Conservation (phyloP, 139 green algal genomes). For the Chlamydomonas asymmetrica region DNA sequence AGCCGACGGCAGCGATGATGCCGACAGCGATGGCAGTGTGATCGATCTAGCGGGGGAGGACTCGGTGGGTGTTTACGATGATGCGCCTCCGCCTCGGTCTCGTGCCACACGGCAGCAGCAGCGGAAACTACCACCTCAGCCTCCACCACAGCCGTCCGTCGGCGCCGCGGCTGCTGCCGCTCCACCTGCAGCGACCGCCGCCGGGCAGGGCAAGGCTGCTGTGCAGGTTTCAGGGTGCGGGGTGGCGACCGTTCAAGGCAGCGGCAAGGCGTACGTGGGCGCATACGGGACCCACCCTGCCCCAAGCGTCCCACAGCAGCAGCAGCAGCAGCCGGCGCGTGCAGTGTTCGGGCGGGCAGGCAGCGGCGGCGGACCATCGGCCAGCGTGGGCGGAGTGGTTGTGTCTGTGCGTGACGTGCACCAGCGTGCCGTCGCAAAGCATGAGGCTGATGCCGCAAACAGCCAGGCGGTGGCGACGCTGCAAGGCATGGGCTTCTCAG, state of each 20-base stretch:
- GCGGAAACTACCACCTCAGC: too few species aligned
- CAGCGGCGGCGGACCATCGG: background rate
- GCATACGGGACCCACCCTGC: background rate
- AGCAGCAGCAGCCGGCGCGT: background rate
- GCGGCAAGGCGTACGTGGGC: background rate
- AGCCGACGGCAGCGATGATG: too few species aligned
- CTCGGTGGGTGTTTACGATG: too few species aligned
- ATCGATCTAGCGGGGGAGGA: too few species aligned
- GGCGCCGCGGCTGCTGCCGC: too few species aligned
- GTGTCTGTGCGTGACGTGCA: background rate
- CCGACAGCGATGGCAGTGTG: too few species aligned
- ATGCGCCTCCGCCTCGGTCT: too few species aligned
- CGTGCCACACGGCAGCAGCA: too few species aligned
- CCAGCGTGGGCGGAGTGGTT: background rate
- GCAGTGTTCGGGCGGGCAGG: background rate
- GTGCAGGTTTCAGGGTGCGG: background rate
- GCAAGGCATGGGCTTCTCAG: conserved; percentile 22
- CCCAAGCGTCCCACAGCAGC: background rate
- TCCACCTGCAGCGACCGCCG: background rate
- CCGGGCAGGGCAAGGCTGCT: background rate
- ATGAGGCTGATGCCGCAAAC: background rate
- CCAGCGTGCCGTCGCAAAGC: background rate
- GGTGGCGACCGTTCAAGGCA: too few species aligned
- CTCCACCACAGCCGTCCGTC: background rate
- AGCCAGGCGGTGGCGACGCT: background rate